Conservation (phyloP, 192 early-diverging fungal genomes). For the Podila verticillata region DNA sequence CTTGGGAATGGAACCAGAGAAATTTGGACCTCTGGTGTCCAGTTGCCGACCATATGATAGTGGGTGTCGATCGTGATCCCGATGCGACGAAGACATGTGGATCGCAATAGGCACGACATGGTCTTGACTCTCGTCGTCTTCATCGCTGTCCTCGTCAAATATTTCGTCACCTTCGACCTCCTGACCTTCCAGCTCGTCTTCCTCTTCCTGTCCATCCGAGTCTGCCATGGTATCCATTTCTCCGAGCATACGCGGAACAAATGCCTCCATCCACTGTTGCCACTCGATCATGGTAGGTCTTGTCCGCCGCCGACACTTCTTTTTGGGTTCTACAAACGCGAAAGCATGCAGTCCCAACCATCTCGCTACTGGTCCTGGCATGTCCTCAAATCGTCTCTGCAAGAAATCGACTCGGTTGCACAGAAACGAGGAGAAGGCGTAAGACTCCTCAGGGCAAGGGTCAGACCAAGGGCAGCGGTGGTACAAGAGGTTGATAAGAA, state of each 20-base stretch:
- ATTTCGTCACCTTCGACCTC: slow-evolving; percentile 34
- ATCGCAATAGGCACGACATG: slow-evolving; percentile 42
- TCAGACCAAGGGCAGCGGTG: slow-evolving; percentile 80
- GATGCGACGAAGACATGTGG: slow-evolving; percentile 17
- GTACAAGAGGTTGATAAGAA: slow-evolving; percentile 76
- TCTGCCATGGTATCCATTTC: slow-evolving; percentile 9
- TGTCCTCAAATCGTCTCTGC: slow-evolving; percentile 60
- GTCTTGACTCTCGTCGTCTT: slow-evolving; percentile 13
- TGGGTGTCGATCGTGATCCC: not conserved
- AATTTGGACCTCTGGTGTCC: slow-evolving; percentile 12
- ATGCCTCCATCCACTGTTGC: slow-evolving; percentile 39
- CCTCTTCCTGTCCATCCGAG: slow-evolving; percentile 15
- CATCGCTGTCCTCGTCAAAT: slow-evolving; percentile 1
- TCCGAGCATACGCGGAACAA: slow-evolving; percentile 46
- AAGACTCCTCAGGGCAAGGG: slow-evolving; percentile 65
- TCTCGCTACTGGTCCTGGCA: slow-evolving; percentile 65
- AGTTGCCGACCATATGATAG: slow-evolving; percentile 2
- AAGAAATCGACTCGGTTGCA: slow-evolving; percentile 70
- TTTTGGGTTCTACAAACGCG: slow-evolving; percentile 23
- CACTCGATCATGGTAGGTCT: slow-evolving; percentile 27
- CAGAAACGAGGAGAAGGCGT: slow-evolving; percentile 69
- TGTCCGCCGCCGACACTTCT: slow-evolving; percentile 11
- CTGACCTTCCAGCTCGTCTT: not conserved
- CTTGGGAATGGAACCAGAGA: slow-evolving; percentile 24
- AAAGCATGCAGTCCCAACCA: slow-evolving; percentile 72